These are phyloP conservation scores for Madurella fahalii DNA, from an alignment of 2,329 filamentous ascomycete species.

Conservation along the genomic window DNA sequence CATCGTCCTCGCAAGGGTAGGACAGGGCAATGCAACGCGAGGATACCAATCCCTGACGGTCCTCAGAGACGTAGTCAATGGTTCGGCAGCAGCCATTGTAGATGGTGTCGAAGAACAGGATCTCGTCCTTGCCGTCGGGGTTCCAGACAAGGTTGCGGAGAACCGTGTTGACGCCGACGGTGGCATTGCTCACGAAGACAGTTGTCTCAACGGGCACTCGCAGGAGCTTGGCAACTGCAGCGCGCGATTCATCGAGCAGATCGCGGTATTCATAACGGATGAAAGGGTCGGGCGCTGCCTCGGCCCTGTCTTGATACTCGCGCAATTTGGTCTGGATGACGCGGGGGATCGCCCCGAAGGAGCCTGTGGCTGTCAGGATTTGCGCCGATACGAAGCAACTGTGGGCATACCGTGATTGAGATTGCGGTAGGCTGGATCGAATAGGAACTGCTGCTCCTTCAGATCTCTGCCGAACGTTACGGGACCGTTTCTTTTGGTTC, in stretches of 20 bases:
- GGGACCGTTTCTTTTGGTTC: not conserved
- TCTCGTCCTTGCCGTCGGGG: slow-evolving; percentile 68
- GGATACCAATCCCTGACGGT: slow-evolving; percentile 43
- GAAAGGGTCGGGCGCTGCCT: slow-evolving; percentile 70
- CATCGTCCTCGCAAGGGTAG: slow-evolving; percentile 68
- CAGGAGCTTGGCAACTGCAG: slow-evolving; percentile 61
- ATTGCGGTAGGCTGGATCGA: slow-evolving; percentile 64
- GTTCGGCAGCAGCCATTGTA: slow-evolving; percentile 76
- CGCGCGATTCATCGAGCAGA: slow-evolving; percentile 61
- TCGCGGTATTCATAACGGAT: slow-evolving; percentile 64
- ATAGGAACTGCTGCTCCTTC: slow-evolving; percentile 61
- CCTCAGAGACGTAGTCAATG: slow-evolving; percentile 67
- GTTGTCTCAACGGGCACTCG: slow-evolving; percentile 61
- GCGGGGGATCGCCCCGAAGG: slow-evolving; percentile 72
- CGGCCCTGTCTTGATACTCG: slow-evolving; percentile 61
- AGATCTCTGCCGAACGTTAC: slow-evolving; percentile 37
- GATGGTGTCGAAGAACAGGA: slow-evolving; percentile 73
- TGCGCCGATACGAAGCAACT: not conserved
- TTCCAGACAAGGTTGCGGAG: slow-evolving; percentile 70
- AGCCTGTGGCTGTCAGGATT: slow-evolving; percentile 47
- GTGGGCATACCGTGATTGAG: slow-evolving; percentile 67
- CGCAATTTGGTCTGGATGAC: slow-evolving; percentile 56
- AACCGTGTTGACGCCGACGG: slow-evolving; percentile 71
- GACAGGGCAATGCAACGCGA: slow-evolving; percentile 54
- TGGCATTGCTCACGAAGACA: slow-evolving; percentile 80